Evolutionary conservation across 768 basidiomycete genomes (phyloP), one percentile per base, ranked within the genome.

Genomic region (Melanogaster broomeanus): DNA sequence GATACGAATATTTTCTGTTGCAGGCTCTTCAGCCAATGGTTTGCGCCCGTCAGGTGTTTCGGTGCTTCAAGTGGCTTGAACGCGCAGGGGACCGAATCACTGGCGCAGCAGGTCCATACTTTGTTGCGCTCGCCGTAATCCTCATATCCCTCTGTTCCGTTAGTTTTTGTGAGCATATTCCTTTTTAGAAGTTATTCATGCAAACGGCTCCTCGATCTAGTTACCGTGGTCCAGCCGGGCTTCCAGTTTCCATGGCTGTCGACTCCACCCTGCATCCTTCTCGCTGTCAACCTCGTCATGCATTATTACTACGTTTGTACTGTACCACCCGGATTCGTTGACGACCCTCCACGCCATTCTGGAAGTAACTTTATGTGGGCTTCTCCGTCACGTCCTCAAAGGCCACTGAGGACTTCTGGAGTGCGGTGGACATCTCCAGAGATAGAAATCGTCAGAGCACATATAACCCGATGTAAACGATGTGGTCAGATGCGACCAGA

Each of bases 301-400:
- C 92, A 97, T 64, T 98, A 99, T 67, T 97, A 85, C 69, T 86
- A 84, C 55, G 93, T 84, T 39, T 85, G 90, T 62, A 88, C 86
- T 2, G 77, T 90, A 1, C 69, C 75, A 0, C 93, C 97, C 0
- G 97, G 97, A 2, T 90, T 85, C 56, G 79, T 88, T 0, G 74
- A 81, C n/a, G 87, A 87, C 11, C 72, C 80, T 6, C 75, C 78
- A 13, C 69, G 60, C 4, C 63, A 71, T 25, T 58, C 70, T 10
- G 76, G 76, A 3, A 66, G 58, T 6, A 70, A 75, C 19, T 58
- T 83, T 16, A 52, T 84, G 5, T 91, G 90, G 90, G 87, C 87
- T 22, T 71, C 63, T 52, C 58, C 54, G 53, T 57, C 46, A 16
- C 18, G 18, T 16, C 21, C 15, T 21, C 22, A 19, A 2, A 49